Percentiles rank a stretch among this genome's conserved stretches.
These are phyloP conservation scores for Plasmopara halstedii DNA, from an alignment of 352 stramenopile genomes.

Conservation along the genomic window DNA sequence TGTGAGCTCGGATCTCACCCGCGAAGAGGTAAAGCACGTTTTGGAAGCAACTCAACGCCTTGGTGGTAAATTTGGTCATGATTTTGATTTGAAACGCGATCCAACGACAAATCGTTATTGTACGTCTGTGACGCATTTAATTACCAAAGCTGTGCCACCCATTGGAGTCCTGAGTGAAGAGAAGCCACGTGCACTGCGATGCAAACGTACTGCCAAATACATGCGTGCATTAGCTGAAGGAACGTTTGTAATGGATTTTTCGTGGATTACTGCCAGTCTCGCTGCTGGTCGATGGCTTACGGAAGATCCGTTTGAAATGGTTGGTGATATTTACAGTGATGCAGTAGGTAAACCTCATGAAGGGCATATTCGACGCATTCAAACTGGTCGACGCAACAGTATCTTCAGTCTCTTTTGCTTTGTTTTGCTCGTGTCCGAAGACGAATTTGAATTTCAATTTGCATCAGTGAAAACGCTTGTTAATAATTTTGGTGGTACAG, in stretches of 20 bases:
- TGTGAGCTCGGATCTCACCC: slow-evolving; percentile 50
- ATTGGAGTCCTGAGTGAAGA: slow-evolving; percentile 7
- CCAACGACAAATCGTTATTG: slow-evolving; percentile 25
- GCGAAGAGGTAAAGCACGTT: slow-evolving; percentile 45
- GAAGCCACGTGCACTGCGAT: slow-evolving; percentile 28
- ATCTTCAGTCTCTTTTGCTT: slow-evolving; percentile 77
- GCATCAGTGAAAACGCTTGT: slow-evolving; percentile 50
- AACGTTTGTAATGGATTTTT: slow-evolving; percentile 65
- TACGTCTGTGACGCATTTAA: slow-evolving; percentile 66
- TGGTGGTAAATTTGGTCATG: slow-evolving; percentile 58
- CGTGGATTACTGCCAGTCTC: slow-evolving; percentile 66
- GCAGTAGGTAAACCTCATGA: slow-evolving; percentile 61
- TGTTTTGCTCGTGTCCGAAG: slow-evolving; percentile 55
- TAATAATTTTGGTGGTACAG: slow-evolving; percentile 56
- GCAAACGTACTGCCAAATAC: slow-evolving; percentile 80
- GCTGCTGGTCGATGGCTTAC: slow-evolving; percentile 51
- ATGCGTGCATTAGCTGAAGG: slow-evolving; percentile 76
- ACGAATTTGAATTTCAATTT: slow-evolving; percentile 72
- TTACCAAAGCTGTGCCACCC: slow-evolving; percentile 50
- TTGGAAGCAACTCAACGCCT: slow-evolving; percentile 49
- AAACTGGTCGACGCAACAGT: slow-evolving; percentile 52
- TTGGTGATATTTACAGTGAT: slow-evolving; percentile 75
- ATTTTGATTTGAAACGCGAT: slow-evolving; percentile 65
- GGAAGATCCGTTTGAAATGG: slow-evolving; percentile 67
- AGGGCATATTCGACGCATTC: slow-evolving; percentile 35